These are phyloP conservation scores for Cyclotella atomus DNA, from an alignment of 108 stramenopile genomes.

Conservation along the genomic window DNA sequence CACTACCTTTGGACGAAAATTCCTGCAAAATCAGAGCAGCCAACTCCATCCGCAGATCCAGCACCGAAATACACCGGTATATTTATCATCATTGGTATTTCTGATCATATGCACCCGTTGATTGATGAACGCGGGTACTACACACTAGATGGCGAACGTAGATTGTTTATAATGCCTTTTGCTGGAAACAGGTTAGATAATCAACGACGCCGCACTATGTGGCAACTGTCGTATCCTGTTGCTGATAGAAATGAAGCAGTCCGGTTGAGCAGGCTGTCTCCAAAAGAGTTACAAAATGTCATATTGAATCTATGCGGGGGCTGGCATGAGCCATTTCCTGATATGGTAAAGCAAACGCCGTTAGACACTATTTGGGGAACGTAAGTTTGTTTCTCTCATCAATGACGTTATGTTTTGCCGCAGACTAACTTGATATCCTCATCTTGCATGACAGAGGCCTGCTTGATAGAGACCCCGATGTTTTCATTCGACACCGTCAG, in stretches of 20 bases:
- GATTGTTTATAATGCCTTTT: conserved; percentile 90
- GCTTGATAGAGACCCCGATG: conserved; percentile 78
- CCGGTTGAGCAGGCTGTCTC: conserved; percentile 32
- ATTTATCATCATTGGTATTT: conserved; percentile 79
- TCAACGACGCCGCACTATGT: conserved; percentile 68
- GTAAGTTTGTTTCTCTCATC: conserved; percentile 31
- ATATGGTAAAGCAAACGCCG: conserved; percentile 74
- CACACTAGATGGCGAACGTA: conserved; percentile 70
- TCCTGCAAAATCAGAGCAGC: conserved; percentile 12
- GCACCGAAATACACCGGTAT: conserved; percentile 58
- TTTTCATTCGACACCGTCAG: conserved; percentile 44
- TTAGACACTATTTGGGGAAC: conserved; percentile 79
- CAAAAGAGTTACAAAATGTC: conserved; percentile 53
- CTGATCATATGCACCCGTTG: conserved; percentile 67
- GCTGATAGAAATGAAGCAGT: conserved; percentile 29
- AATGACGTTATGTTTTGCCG: neutral
- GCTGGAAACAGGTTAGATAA: conserved; percentile 58
- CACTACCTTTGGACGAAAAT: conserved; percentile 40
- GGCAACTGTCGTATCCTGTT: conserved; percentile 80
- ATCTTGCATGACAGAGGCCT: conserved; percentile 37
- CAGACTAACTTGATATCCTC: too few relatives aligned
- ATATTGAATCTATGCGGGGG: conserved; percentile 55
- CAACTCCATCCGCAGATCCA: conserved; percentile 21
- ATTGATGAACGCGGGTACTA: conserved; percentile 88
- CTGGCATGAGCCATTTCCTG: conserved; percentile 80